Base-by-base conservation (phyloP, 495 filamentous ascomycete species). In the Talaromyces stipitatus region DNA sequence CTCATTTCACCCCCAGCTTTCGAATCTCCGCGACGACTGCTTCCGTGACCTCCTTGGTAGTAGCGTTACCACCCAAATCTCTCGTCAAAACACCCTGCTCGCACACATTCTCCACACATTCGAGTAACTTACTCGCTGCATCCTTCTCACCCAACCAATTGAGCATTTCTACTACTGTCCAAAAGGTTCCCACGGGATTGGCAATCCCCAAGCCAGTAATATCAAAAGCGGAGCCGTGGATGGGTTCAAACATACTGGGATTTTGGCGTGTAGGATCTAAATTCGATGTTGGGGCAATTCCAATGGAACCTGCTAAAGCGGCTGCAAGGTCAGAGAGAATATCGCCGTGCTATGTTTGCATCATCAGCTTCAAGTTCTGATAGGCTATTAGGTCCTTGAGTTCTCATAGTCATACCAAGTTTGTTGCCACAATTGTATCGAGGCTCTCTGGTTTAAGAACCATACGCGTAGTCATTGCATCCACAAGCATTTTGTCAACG, bases 121-220 rank as follows among this genome's bases (percentile, higher is more conserved):
- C 58, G 75, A 86, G 77, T 50, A 87, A 62, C 41, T 65, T 61
- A 48, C 72, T 70, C 1, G 77, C 78, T 14, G 80, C 81, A 32
- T 70, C 67, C 36, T 75, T 71, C 64, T 81, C 69, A 0, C 81
- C 81, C 22, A 87, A 56, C 82, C 82, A 86, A 22, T 68, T 64
- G 24, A 87, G 69, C 84, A 87, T 87, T 65, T 85, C 82, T 4
- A 76, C 77, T 6, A 75, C 80, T 0, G 79, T 80, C 83, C 82
- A 85, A 61, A 87, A 82, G 4, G 83, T 82, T 6, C 74, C 85
- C 1, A 88, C 75, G 0, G 85, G 84, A 61, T 89, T 89, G 24
- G 85, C 85, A 20, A 71, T 41, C 0, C 83, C 84, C 63, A 85
- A 84, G 0, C 85, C 85, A 3, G 81, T 82, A 30, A 89, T 86